Conservation (phyloP, 306 rosid genomes). For the Cucurbita moschata region DNA sequence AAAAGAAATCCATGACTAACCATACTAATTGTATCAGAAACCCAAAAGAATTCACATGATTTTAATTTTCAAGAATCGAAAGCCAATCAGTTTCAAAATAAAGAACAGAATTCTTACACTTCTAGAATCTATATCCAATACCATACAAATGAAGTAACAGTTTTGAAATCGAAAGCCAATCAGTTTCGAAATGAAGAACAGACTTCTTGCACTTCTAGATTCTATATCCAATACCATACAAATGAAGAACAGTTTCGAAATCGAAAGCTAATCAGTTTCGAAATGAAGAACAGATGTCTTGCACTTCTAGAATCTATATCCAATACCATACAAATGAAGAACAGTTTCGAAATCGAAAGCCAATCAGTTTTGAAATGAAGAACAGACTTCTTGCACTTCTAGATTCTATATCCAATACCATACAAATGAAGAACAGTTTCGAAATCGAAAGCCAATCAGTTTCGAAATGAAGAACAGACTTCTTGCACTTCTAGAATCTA, state of each 20-base stretch:
- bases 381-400: not conserved
- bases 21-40: not conserved
- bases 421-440: not conserved
- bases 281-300: not conserved
- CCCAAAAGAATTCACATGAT: not conserved
- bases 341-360: too few species aligned
- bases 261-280: not conserved
- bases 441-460: too few species aligned
- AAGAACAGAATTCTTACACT: not conserved
- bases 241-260: not conserved
- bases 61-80: not conserved
- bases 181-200: not conserved
- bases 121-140: not conserved
- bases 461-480: too few species aligned
- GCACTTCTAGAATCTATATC: not conserved
- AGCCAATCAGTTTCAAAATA: not conserved
- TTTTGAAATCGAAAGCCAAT: too few species aligned
- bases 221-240: not conserved
- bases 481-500: too few species aligned
- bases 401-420: not conserved
- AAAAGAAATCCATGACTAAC: not conserved
- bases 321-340: not conserved
- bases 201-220: not conserved
- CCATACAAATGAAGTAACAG: not conserved
- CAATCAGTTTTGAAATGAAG: not conserved